A percentile compares a stretch with the other conserved stretches of the same genome.
phyloP scores from a whole-genome alignment of 1,284 basidiomycete genomes.

The Marasmius sp. region DNA sequence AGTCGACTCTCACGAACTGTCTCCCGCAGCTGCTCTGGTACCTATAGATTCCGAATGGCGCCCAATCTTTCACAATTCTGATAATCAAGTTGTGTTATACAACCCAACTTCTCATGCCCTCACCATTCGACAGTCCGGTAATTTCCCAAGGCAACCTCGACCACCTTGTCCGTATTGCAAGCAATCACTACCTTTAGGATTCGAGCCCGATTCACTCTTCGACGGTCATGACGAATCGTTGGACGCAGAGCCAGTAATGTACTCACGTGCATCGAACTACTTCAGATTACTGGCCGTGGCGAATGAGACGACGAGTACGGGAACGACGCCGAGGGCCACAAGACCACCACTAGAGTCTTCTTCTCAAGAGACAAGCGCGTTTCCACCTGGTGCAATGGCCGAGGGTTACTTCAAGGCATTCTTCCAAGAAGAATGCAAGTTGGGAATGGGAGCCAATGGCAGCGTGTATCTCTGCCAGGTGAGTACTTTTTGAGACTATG shows the following conservation, averaged over 20 bases:
- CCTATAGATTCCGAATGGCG: constrained; percentile 49
- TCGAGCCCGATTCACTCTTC: constrained; percentile 22
- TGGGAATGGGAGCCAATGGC: constrained; percentile 93
- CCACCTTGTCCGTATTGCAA: constrained; percentile 72
- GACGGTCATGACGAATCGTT: constrained; percentile 7
- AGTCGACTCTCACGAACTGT: not conserved
- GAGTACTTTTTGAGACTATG: constrained; percentile 17
- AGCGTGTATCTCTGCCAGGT: constrained; percentile 87
- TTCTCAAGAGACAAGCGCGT: constrained; percentile 30
- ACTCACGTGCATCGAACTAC: constrained; percentile 65
- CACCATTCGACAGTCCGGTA: constrained; percentile 52
- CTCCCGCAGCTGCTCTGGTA: constrained; percentile 10
- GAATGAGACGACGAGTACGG: constrained; percentile 57
- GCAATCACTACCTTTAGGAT: constrained; percentile 47
- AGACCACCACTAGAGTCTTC: constrained; percentile 16
- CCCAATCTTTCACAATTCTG: constrained; percentile 72
- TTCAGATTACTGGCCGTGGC: constrained; percentile 70
- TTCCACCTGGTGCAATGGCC: constrained; percentile 69
- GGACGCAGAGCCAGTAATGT: constrained; percentile 28
- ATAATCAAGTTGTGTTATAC: constrained; percentile 86
- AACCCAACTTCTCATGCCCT: constrained; percentile 85
- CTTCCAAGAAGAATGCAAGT: constrained; percentile 82
- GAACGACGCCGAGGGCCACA: constrained; percentile 54
- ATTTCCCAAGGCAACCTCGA: constrained; percentile 24
- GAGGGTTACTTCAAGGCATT: constrained; percentile 85